Conservation (phyloP, 257 asterid genomes). For the Ilex aquifolium region DNA sequence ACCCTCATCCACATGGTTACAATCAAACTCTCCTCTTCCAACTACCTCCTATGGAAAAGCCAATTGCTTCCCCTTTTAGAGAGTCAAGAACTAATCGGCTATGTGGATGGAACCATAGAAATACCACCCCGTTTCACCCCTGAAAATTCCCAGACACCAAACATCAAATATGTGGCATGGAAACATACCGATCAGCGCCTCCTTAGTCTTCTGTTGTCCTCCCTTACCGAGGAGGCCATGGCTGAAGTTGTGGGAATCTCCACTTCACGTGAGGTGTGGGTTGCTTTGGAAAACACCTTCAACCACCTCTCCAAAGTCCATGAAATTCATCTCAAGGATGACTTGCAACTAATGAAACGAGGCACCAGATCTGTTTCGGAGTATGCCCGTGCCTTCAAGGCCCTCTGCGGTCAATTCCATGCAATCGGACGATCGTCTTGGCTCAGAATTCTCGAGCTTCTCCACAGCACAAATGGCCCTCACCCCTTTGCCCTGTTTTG, state of each 20-base stretch:
- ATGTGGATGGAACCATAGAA: not conserved
- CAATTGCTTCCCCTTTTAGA: no score
- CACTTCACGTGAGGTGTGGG: not conserved
- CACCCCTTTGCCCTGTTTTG: no score
- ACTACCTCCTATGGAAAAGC: no score
- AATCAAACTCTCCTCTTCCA: no score
- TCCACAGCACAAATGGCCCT: no score
- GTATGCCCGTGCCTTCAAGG: slow-evolving; percentile 7
- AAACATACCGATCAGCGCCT: no score
- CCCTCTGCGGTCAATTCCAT: slow-evolving; percentile 1
- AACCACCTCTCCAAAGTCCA: not conserved
- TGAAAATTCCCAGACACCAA: slow-evolving; percentile 1
- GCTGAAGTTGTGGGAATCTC: no score
- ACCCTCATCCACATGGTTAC: no score
- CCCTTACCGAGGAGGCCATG: no score
- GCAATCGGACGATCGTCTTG: not conserved
- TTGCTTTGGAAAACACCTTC: not conserved
- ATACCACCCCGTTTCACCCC: slow-evolving; percentile 4
- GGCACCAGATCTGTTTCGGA: not conserved
- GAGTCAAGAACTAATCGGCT: no score
- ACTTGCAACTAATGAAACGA: no score
- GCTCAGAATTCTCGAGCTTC: no score
- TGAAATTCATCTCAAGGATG: slow-evolving; percentile 1
- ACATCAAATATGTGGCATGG: not conserved
- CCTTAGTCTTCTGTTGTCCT: not conserved